These are phyloP conservation scores for Zygosaccharomyces pseudobailii DNA, from an alignment of 1,139 yeast genomes.

Conservation along the genomic window DNA sequence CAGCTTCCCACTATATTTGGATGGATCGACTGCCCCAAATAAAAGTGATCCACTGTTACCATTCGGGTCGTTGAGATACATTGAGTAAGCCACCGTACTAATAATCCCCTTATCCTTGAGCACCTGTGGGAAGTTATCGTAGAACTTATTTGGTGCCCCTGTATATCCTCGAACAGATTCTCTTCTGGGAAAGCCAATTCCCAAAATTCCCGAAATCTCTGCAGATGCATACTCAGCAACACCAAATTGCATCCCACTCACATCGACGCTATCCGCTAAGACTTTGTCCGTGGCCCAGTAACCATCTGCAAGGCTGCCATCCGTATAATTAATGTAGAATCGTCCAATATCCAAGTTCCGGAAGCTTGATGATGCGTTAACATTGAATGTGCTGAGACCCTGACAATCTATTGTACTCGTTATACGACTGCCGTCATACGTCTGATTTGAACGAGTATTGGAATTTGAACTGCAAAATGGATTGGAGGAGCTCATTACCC, in stretches of 20 bases:
- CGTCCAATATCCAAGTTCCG: constrained; percentile 13
- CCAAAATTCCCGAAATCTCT: constrained; percentile 26
- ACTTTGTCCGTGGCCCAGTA: constrained; percentile 25
- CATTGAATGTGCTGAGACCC: constrained; percentile 10
- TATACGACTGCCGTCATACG: constrained; percentile 13
- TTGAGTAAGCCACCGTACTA: constrained; percentile 48
- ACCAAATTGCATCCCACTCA: constrained; percentile 24
- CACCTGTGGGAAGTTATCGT: constrained; percentile 55
- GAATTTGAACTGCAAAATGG: constrained; percentile 29
- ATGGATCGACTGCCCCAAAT: constrained; percentile 54
- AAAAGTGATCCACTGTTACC: constrained; percentile 40
- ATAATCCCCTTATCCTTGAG: constrained; percentile 50
- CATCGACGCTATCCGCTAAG: constrained; percentile 11
- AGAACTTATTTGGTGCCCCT: constrained; percentile 31
- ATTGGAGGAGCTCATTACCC: constrained; percentile 44
- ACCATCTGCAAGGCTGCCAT: constrained; percentile 25
- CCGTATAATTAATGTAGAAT: constrained; percentile 24
- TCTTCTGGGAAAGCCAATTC: constrained; percentile 27
- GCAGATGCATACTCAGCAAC: constrained; percentile 23
- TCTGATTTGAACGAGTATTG: constrained; percentile 12
- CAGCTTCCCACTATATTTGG: constrained; percentile 44
- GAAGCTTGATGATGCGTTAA: constrained; percentile 13
- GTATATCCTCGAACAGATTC: constrained; percentile 24
- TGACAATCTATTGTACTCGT: constrained; percentile 15
- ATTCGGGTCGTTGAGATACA: constrained; percentile 40